These are phyloP conservation scores for Byssothecium circinans DNA, from an alignment of 2,329 filamentous ascomycete species.

Conservation along the genomic window DNA sequence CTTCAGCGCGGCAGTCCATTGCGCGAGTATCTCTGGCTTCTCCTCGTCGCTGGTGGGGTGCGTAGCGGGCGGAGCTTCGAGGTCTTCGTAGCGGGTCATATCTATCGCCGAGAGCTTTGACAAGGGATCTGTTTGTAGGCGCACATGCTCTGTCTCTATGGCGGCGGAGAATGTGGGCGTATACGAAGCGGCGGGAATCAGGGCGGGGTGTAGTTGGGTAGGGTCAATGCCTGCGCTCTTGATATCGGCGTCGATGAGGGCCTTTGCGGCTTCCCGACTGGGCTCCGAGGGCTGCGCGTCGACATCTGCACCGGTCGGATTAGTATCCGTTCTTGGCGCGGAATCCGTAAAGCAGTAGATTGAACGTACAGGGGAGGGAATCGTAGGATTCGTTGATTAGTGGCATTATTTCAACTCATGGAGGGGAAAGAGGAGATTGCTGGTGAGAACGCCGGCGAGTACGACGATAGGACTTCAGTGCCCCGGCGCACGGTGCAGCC, in stretches of 20 bases:
- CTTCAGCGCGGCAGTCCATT: slow-evolving; percentile 56
- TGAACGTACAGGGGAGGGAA: slow-evolving; percentile 72
- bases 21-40: slow-evolving; percentile 41
- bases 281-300: slow-evolving; percentile 68
- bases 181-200: slow-evolving; percentile 54
- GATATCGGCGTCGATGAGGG: slow-evolving; percentile 68
- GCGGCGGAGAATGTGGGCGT: slow-evolving; percentile 64
- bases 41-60: slow-evolving; percentile 42
- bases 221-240: slow-evolving; percentile 45
- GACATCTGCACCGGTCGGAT: slow-evolving; percentile 64
- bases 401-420: too few relatives aligned
- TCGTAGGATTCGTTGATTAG: slow-evolving; percentile 72
- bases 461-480: too few relatives aligned
- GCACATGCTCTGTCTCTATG: slow-evolving; percentile 68
- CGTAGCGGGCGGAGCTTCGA: slow-evolving; percentile 58
- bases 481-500: too few relatives aligned
- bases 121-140: slow-evolving; percentile 58
- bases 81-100: slow-evolving; percentile 78
- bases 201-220: slow-evolving; percentile 59
- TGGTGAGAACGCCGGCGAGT: too few relatives aligned
- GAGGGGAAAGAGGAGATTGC: too few relatives aligned
- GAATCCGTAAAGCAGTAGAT: slow-evolving; percentile 54
- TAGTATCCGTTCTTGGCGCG: slow-evolving; percentile 45
- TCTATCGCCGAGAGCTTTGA: slow-evolving; percentile 66
- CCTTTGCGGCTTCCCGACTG: slow-evolving; percentile 66